Evolutionary conservation across 805 yeast species (phyloP), one percentile per base, ranked within the genome.

Genomic region (Yamadazyma ubonensis): DNA sequence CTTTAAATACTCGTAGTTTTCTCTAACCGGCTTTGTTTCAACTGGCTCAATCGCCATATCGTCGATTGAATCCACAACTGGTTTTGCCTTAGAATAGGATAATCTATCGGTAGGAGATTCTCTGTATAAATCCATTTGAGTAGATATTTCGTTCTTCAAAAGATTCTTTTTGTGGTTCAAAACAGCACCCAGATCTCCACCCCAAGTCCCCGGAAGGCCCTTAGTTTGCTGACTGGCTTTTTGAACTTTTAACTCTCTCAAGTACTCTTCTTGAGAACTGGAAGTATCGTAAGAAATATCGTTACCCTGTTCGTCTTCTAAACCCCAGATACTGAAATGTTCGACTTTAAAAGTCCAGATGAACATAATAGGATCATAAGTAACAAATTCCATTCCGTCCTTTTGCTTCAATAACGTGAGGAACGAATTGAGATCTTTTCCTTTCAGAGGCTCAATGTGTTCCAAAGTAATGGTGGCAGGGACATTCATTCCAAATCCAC

Each of bases 261-360:
- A 46, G 34, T 53, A 58, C 11, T 45, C 48, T 2, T 59, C 67
- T 25, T 52, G 55, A 30, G 65, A 63, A 5, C 14, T 17, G 39
- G 61, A 63, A 11, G 20, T n/a, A 7, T 37, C 30, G 8, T 10
- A 12, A 4, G 35, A 16, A 5, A 28, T 27, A 4, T 36, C 38
- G 5, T 36, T 23, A 10, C 68, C 81, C 29, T 73, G 79, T 16
- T 73, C 79, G 20, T 48, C 51, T 10, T 83, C 73, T 27, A 93
- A 63, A 5, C 98, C 98, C 96, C 97, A 93, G 5, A 86, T 78
- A 65, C 96, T 88, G 54, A 93, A 93, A 65, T 93, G 99, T 50
- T 84, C 80, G 6, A 90, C 96, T 50, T 71, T 76, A 61, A 87
- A 89, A 1, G 83, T 79, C 88, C 90, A 89, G 4, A 76, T 61